Conservation (phyloP, 2,329 filamentous ascomycete species). For the Elsinoe necatrix region DNA sequence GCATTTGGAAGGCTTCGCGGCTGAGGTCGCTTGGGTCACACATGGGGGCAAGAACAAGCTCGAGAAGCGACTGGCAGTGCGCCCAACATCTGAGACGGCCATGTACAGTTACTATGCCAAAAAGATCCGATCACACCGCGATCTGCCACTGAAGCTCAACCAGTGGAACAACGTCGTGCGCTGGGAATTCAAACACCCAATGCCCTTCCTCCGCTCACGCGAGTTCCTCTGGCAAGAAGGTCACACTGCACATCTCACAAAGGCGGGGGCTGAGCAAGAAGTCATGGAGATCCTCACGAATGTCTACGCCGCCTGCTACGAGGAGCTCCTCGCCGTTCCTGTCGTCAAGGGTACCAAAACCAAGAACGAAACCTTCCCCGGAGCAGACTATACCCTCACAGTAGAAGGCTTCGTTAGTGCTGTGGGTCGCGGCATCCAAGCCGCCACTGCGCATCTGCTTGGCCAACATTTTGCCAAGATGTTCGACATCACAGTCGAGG, state of each 20-base stretch:
- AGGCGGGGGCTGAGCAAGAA: constrained; percentile 72
- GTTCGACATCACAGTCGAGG: constrained; percentile 97
- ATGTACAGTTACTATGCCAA: constrained; percentile 96
- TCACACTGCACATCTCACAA: constrained; percentile 82
- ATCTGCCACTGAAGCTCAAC: constrained; percentile 87
- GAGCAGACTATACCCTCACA: constrained; percentile 92
- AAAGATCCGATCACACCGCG: constrained; percentile 94
- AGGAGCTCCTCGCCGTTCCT: constrained; percentile 86
- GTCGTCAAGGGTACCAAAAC: constrained; percentile 93
- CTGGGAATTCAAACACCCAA: constrained; percentile 93
- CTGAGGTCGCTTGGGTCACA: constrained; percentile 82
- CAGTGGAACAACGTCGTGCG: constrained; percentile 96
- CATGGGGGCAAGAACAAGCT: constrained; percentile 87
- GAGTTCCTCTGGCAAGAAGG: constrained; percentile 99
- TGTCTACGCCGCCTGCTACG: constrained; percentile 84
- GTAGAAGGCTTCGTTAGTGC: constrained; percentile 94
- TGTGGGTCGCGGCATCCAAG: constrained; percentile 93
- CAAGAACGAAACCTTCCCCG: constrained; percentile 96
- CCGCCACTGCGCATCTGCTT: constrained; percentile 85
- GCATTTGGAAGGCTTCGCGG: constrained; percentile 97
- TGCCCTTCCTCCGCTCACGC: constrained; percentile 77
- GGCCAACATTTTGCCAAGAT: constrained; percentile 99
- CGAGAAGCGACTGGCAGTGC: constrained; percentile 67
- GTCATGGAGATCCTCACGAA: constrained; percentile 81
- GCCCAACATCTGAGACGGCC: constrained; percentile 64